These are phyloP conservation scores for Aureobasidium vineae DNA, from an alignment of 2,329 filamentous ascomycete genomes.

Conservation along the genomic window DNA sequence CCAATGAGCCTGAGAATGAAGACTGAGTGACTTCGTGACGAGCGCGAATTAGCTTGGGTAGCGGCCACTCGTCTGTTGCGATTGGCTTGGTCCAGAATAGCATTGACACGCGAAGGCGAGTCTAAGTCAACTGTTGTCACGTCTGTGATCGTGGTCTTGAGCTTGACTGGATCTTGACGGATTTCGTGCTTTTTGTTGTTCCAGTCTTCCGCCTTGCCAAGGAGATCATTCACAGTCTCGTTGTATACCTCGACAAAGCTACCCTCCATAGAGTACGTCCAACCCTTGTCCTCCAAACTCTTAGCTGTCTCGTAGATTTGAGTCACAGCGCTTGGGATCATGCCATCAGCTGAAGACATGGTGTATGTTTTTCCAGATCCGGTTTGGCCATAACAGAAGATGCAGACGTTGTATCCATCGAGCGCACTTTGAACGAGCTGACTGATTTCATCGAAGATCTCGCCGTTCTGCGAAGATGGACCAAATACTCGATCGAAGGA, in stretches of 20 bases:
- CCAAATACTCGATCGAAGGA: slow-evolving; percentile 92
- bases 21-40: slow-evolving; percentile 90
- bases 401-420: slow-evolving; percentile 98
- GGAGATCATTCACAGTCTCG: slow-evolving; percentile 88
- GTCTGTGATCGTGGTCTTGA: slow-evolving; percentile 79
- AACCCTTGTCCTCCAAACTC: slow-evolving; percentile 82
- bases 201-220: slow-evolving; percentile 68
- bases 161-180: slow-evolving; percentile 76
- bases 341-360: slow-evolving; percentile 87
- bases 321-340: slow-evolving; percentile 89
- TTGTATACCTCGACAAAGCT: slow-evolving; percentile 98
- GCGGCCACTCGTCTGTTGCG: slow-evolving; percentile 89
- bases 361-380: slow-evolving; percentile 96
- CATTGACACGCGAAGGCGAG: slow-evolving; percentile 74
- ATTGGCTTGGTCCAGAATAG: slow-evolving; percentile 74
- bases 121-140: slow-evolving; percentile 74
- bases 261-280: slow-evolving; percentile 91
- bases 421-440: slow-evolving; percentile 95
- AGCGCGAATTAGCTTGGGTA: slow-evolving; percentile 96
- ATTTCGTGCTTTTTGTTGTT: slow-evolving; percentile 86
- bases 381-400: slow-evolving; percentile 98
- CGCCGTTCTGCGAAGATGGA: slow-evolving; percentile 71
- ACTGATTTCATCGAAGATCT: slow-evolving; percentile 94
- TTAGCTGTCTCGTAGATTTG: slow-evolving; percentile 92
- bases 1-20: slow-evolving; percentile 77